Conservation (phyloP, 805 yeast species). For the Saccharomycopsis fibuligera region DNA sequence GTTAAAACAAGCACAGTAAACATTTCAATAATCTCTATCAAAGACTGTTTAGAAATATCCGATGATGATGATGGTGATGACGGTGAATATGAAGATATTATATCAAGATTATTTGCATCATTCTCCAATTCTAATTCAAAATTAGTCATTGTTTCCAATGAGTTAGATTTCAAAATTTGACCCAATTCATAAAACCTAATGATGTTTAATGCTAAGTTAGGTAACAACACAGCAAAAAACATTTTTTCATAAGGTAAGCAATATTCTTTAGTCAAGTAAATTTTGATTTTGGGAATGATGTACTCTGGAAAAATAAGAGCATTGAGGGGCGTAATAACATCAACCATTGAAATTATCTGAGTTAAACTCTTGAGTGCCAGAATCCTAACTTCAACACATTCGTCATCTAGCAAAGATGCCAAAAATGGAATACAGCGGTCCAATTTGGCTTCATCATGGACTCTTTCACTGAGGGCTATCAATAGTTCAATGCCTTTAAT, state of each 20-base stretch:
- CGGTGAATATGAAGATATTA: neutral
- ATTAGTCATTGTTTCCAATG: slow-evolving; percentile 36
- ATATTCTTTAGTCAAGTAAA: slow-evolving; percentile 35
- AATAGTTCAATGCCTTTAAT: slow-evolving; percentile 71
- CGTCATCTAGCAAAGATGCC: slow-evolving; percentile 64
- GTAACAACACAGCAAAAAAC: slow-evolving; percentile 66
- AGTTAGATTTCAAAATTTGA: slow-evolving; percentile 37
- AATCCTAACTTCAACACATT: slow-evolving; percentile 56
- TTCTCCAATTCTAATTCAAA: slow-evolving; percentile 27
- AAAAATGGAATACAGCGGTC: slow-evolving; percentile 83
- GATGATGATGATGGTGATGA: neutral
- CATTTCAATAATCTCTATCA: slow-evolving; percentile 54
- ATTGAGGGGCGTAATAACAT: slow-evolving; percentile 66
- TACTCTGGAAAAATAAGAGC: slow-evolving; percentile 76
- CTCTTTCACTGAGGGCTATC: slow-evolving; percentile 64
- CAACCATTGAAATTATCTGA: slow-evolving; percentile 59
- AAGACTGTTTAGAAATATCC: slow-evolving; percentile 33
- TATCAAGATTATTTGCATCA: neutral
- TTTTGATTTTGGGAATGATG: slow-evolving; percentile 60
- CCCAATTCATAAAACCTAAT: slow-evolving; percentile 58
- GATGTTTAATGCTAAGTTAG: slow-evolving; percentile 62
- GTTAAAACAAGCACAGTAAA: slow-evolving; percentile 62
- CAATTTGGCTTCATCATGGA: slow-evolving; percentile 76
- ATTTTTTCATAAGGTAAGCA: slow-evolving; percentile 46
- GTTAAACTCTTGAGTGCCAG: slow-evolving; percentile 60